Evolutionary conservation across 1,139 yeast species (phyloP), one percentile per base, ranked within the genome.

Genomic region (Geotrichum europaeum): DNA sequence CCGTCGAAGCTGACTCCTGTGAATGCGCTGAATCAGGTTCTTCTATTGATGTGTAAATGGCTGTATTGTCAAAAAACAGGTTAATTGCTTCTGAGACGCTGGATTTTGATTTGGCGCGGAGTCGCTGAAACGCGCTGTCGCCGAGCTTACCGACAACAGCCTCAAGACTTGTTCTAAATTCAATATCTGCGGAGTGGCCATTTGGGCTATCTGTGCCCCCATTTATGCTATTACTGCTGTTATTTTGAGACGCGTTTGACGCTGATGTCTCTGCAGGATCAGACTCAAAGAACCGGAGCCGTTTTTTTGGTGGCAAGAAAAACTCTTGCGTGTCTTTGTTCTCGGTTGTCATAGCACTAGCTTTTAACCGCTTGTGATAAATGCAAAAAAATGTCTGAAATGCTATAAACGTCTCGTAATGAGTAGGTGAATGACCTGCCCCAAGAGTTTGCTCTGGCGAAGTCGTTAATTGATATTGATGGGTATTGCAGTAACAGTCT

Each of bases 81-180:
- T 72, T 69, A 15, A 73, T 65, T 15, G 77, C 76, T 4, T 55
- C 50, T 32, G 70, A 70, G 30, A 73, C 64, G 52, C 72, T 63
- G 1, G 67, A 69, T n/a, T 64, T 62, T 1, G 75, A 71, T 20
- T 60, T 55, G 1, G 64, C 64, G 25, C 58, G 53, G 22, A 72
- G 63, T 34, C 55, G 25, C 15, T 57, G 61, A 47, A 65, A 61
- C 40, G 55, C 58, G 3, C 57, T 54, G 18, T 63, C 66, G 34
- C 59, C 43, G 24, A 69, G 50, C 1, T 65, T 63, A 2, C 75
- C 74, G 9, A 72, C 61, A 9, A 72, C 64, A 7, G 69, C 66
- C 58, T 53, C 65, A 3, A 72, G 64, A 49, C 65, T 64, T 2
- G 50, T 15, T 22, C 66, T 58, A 47, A 71, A 62, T 4, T 56